Evolutionary conservation across 2,329 filamentous ascomycete genomes (phyloP), one percentile per base, ranked within the genome.

Genomic region (Scedosporium boydii): DNA sequence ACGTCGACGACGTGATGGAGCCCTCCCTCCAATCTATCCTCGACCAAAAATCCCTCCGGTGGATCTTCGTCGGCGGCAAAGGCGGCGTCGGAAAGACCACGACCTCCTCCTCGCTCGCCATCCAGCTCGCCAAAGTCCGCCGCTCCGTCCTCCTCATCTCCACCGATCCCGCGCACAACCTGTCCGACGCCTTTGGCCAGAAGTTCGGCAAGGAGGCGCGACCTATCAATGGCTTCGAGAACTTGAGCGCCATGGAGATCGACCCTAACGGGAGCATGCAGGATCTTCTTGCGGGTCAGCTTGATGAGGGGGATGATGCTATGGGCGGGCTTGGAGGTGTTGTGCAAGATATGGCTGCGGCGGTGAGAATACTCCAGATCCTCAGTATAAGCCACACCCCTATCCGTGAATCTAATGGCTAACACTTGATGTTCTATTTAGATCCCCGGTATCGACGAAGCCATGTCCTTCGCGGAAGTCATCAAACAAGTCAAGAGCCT

Each of bases 151-250:
- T 99, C 63, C 88, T 99, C 74, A 99, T 99, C 79, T 97, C 93
- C 46, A 99, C 95, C 70, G 95, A 99, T 76, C 95, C 95, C 61
- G 95, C 95, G 60, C 95, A 99, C 83, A 99, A 99, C 78, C 83
- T 99, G 66, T 95, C 90, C 69, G 95, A 99, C 79, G 95, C 95
- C 65, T 99, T 99, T 77, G 91, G 91, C 68, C 93, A 99, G 77
- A 99, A 99, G 79, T 99, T 99, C 72, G 95, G 95, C 80, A 99
- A 99, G 82, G 95, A 99, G 77, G 95, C 95, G 61, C 87, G 92
- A 66, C 86, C 96, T 46, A 83, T 99, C 67, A 88, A 96, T 69
- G 95, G 95, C 68, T 97, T 96, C 72, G 86, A 88, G 41, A 97
- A 97, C 76, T 81, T 99, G 68, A 96, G 91, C 73, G 95, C 95